These are phyloP conservation scores for Aspergillus japonicus DNA, from an alignment of 2,329 filamentous ascomycete genomes.

Conservation along the genomic window DNA sequence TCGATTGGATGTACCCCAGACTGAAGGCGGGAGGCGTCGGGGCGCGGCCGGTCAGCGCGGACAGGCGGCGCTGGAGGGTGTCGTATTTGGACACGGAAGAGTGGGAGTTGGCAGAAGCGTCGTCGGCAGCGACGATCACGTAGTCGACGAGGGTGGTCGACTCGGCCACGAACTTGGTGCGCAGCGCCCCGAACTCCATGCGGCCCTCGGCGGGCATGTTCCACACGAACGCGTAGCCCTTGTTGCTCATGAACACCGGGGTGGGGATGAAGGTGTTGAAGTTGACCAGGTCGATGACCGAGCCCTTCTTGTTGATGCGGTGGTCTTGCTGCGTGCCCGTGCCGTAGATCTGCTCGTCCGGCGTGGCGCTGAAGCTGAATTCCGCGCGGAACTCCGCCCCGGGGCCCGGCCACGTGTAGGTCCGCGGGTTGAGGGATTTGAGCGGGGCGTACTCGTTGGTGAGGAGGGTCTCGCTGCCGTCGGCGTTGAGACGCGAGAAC, in stretches of 20 bases:
- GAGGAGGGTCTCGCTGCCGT: constrained; percentile 38
- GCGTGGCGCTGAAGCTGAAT: constrained; percentile 38
- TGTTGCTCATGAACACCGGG: constrained; percentile 58
- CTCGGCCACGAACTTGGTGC: constrained; percentile 57
- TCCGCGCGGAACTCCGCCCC: constrained; percentile 38
- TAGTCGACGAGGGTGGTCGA: constrained; percentile 59
- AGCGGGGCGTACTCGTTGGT: constrained; percentile 36
- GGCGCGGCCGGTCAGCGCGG: constrained; percentile 53
- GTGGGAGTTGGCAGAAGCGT: constrained; percentile 24
- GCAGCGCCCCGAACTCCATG: constrained; percentile 58
- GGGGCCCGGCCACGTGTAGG: constrained; percentile 35
- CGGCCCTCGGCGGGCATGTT: constrained; percentile 62
- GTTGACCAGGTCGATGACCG: constrained; percentile 61
- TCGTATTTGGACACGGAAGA: constrained; percentile 40
- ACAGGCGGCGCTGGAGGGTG: constrained; percentile 55
- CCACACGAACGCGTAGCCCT: constrained; percentile 63
- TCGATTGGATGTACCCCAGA: constrained; percentile 65
- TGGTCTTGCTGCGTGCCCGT: constrained; percentile 67
- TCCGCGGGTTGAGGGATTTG: constrained; percentile 37
- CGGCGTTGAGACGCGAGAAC: constrained; percentile 35
- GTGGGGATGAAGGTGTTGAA: constrained; percentile 64
- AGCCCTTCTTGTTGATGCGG: constrained; percentile 58
- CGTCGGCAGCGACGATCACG: constrained; percentile 55
- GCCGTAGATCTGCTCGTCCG: constrained; percentile 58
- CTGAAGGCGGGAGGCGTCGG: constrained; percentile 65